Conservation (phyloP, 2,329 filamentous ascomycete species). For the Botrytis elliptica region DNA sequence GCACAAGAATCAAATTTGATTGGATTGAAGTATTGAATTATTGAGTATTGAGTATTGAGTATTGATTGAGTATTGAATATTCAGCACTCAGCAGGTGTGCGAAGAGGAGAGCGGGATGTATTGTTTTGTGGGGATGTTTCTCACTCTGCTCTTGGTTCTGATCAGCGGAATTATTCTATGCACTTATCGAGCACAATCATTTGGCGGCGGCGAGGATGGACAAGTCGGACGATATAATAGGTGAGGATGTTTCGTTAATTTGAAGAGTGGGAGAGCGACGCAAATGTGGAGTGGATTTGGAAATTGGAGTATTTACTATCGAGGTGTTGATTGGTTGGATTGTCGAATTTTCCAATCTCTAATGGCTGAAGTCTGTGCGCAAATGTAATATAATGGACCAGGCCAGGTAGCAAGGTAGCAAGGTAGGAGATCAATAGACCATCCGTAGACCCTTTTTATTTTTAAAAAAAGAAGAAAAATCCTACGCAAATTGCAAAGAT, state of each 20-base stretch:
- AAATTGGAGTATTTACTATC: neutral
- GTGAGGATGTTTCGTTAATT: slow-evolving; percentile 2
- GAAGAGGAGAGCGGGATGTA: neutral
- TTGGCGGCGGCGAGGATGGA: slow-evolving; percentile 9
- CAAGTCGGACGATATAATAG: slow-evolving; percentile 1
- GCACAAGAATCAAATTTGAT: neutral
- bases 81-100: slow-evolving; percentile 6
- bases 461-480: neutral
- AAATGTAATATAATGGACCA: neutral
- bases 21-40: neutral
- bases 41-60: neutral
- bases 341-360: neutral
- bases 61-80: neutral
- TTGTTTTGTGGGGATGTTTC: slow-evolving; percentile 2
- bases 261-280: slow-evolving; percentile 12
- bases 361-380: slow-evolving; percentile 7
- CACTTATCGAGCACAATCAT: slow-evolving; percentile 2
- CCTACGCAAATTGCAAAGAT: neutral
- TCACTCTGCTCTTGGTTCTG: slow-evolving; percentile 1
- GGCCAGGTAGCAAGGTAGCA: neutral
- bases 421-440: neutral
- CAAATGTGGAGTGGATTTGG: neutral
- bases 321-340: neutral
- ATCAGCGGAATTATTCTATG: slow-evolving; percentile 7
- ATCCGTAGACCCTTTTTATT: neutral